A percentile compares a stretch with the other conserved stretches of the same genome.
Evolutionary conservation across 2,329 filamentous ascomycete species (phyloP).

Genomic region (Colletotrichum tropicicola): DNA sequence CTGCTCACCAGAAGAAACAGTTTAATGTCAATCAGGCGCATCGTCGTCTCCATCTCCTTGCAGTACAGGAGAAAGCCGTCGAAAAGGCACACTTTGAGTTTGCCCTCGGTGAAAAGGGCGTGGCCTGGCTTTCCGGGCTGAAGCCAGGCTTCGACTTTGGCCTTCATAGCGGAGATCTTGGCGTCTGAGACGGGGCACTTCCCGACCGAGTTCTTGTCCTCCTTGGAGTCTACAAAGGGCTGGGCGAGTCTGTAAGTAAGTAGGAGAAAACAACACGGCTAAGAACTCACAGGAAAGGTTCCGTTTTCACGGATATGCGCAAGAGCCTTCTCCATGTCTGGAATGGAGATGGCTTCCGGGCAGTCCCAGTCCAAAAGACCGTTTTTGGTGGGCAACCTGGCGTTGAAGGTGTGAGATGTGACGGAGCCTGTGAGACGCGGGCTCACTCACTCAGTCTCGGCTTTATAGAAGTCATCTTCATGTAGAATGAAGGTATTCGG

Average conservation of each 20-base stretch:
- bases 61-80: slow-evolving; percentile 91
- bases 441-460: slow-evolving; percentile 72
- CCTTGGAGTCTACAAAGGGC: slow-evolving; percentile 62
- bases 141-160: slow-evolving; percentile 58
- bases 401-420: neutral
- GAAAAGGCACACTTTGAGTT: slow-evolving; percentile 72
- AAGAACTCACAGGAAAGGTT: slow-evolving; percentile 64
- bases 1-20: slow-evolving; percentile 81
- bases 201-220: slow-evolving; percentile 71
- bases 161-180: slow-evolving; percentile 55
- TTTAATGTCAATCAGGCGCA: slow-evolving; percentile 74
- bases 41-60: slow-evolving; percentile 60
- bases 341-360: slow-evolving; percentile 77
- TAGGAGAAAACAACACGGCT: slow-evolving; percentile 32
- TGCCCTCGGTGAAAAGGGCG: slow-evolving; percentile 37
- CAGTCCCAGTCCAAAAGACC: slow-evolving; percentile 93
- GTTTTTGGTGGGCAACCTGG: slow-evolving; percentile 63
- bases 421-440: neutral
- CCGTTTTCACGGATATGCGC: slow-evolving; percentile 76
- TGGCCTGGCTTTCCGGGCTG: slow-evolving; percentile 54
- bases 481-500: slow-evolving; percentile 84
- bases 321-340: slow-evolving; percentile 73
- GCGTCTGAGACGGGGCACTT: slow-evolving; percentile 59
- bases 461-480: slow-evolving; percentile 94
- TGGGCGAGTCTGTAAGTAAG: slow-evolving; percentile 34